phyloP scores from a whole-genome alignment of 1,284 basidiomycete species.

The Austroboletus niveus region DNA sequence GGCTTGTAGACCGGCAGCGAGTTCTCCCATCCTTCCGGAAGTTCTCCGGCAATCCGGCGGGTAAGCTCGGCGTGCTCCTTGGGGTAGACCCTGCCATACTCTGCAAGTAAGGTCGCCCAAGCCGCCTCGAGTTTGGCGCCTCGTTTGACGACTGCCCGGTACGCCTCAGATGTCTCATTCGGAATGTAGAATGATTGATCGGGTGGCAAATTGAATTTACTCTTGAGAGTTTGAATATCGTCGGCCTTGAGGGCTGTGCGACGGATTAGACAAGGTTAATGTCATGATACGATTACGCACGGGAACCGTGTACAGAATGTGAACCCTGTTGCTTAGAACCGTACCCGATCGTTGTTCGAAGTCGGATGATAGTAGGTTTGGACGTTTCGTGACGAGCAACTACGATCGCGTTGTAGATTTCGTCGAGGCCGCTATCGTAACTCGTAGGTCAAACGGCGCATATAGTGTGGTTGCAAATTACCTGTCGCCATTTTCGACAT shows the following conservation, averaged over 20 bases:
- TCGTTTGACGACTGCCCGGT: constrained; percentile 63
- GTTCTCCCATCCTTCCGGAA: constrained; percentile 88
- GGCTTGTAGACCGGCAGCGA: constrained; percentile 81
- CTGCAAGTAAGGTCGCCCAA: constrained; percentile 74
- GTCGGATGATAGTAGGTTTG: constrained; percentile 86
- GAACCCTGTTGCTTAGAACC: constrained; percentile 92
- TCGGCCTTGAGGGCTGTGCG: constrained; percentile 84
- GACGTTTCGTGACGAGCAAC: constrained; percentile 73
- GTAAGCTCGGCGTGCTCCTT: constrained; percentile 83
- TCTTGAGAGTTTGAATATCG: constrained; percentile 84
- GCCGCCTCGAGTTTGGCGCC: constrained; percentile 74
- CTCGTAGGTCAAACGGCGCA: constrained; percentile 5
- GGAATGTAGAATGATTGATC: constrained; percentile 82
- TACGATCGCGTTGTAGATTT: constrained; percentile 79
- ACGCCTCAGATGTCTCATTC: constrained; percentile 69
- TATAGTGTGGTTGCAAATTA: constrained; percentile 34
- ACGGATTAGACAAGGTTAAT: constrained; percentile 1
- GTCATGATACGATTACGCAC: constrained; percentile 43
- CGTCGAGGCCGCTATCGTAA: constrained; percentile 64
- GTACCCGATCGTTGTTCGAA: constrained; percentile 91
- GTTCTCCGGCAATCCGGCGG: constrained; percentile 80
- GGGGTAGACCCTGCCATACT: constrained; percentile 80
- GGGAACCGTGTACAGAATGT: constrained; percentile 90
- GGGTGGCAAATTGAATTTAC: constrained; percentile 82
- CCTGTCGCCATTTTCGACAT: constrained; percentile 82